A percentile compares a stretch with the other conserved stretches of the same genome.
Conservation (phyloP, 2,329 filamentous ascomycete genomes). For the Fusarium nelsonii region DNA sequence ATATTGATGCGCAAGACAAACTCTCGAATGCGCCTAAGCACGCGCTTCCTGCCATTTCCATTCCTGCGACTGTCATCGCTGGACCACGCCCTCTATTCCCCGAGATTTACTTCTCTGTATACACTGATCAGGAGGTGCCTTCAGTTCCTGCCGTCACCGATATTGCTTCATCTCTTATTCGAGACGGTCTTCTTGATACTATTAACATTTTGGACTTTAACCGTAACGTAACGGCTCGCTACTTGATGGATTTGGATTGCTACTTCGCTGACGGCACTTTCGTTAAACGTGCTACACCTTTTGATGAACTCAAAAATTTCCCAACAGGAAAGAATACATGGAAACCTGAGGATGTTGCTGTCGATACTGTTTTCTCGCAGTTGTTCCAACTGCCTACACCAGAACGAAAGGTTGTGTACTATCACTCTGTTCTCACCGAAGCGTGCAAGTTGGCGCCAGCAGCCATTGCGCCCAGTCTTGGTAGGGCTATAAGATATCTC, state of each 20-base stretch:
- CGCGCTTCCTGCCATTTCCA: constrained; percentile 77
- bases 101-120: constrained; percentile 94
- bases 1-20: constrained; percentile 71
- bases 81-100: constrained; percentile 86
- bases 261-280: constrained; percentile 93
- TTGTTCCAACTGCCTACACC: constrained; percentile 87
- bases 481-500: constrained; percentile 90
- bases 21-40: constrained; percentile 76
- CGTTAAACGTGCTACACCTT: constrained; percentile 91
- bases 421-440: constrained; percentile 94
- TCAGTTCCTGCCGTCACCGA: constrained; percentile 84
- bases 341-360: constrained; percentile 97
- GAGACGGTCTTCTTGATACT: constrained; percentile 89
- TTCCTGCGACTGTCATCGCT: constrained; percentile 80
- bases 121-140: constrained; percentile 85
- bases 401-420: constrained; percentile 96
- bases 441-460: constrained; percentile 95
- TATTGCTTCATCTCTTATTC: constrained; percentile 84
- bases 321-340: constrained; percentile 78
- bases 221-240: constrained; percentile 85
- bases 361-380: constrained; percentile 98
- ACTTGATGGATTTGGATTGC: constrained; percentile 92
- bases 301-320: constrained; percentile 84
- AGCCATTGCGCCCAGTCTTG: constrained; percentile 94
- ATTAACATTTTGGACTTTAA: constrained; percentile 97